Base-by-base conservation (phyloP, 2,329 filamentous ascomycete species). In the Cytospora piceae region DNA sequence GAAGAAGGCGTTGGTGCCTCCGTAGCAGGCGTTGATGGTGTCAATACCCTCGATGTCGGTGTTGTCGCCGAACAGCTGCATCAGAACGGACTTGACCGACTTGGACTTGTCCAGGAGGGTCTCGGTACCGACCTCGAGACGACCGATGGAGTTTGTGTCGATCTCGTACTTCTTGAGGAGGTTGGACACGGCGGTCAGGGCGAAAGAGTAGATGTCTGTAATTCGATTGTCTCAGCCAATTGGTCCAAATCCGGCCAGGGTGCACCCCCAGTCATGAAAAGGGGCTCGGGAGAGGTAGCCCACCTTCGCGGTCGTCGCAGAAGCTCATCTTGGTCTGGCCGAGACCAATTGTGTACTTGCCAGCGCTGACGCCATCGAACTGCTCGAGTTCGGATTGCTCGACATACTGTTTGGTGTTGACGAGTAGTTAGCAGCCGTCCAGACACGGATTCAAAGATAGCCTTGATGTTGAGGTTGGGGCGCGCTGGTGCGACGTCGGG, bases 251-350 rank as follows among this genome's bases (percentile, higher is more conserved):
- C n/a, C n/a, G 31, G 27, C 11, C n/a, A 4, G 9, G 2, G 15
- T 20, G 31, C n/a, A n/a, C 17, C 32, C 20, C 32, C 20, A n/a
- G 29, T 49, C 4, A 49, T 31, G 39, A 51, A n/a, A 58, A 29
- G 14, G 42, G 17, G 14, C 2, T 14, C 17, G 32, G 24, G 63
- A 64, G 65, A 58, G 67, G 64, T 60, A 70, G 78, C 82, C 78
- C 78, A 93, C 91, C 91, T 83, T 95, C 92, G 76, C 91, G 88
- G 76, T 95, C 92, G 80, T 95, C 92, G 78, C 92, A 94, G 82
- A 95, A 95, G 83, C 88, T 90, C 92, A 95, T 95, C 82, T 91
- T 93, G 76, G 90, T 94, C 85, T 95, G 92, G 74, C 92, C 92
- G 65, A 95, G 89, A 78, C 92, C 92, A 81, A 95, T 94, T 75